Percentiles rank a stretch among this genome's conserved stretches.
Evolutionary conservation across 1,139 yeast species (phyloP).

Genomic region (Spathaspora jeffriesii): DNA sequence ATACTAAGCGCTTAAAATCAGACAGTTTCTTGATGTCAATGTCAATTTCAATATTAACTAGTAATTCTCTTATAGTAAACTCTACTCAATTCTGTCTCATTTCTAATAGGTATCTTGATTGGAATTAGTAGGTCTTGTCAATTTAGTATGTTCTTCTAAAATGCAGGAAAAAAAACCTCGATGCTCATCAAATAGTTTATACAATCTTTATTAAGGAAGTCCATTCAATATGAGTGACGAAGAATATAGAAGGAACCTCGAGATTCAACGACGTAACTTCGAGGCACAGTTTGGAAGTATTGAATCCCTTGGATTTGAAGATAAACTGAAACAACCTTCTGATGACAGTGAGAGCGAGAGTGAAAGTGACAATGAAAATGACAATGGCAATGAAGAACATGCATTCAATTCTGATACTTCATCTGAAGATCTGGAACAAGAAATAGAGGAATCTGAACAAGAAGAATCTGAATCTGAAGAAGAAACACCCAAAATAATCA

Average conservation of each 20-base stretch:
- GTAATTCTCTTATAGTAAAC: not conserved
- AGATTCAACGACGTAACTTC: conserved; percentile 58
- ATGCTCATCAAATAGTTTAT: conserved; percentile 9
- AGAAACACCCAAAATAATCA: conserved; percentile 33
- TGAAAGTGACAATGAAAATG: conserved; percentile 1
- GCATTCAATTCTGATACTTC: conserved; percentile 16
- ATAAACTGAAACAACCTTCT: conserved; percentile 52
- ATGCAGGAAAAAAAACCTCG: conserved; percentile 4
- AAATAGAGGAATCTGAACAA: conserved; percentile 13
- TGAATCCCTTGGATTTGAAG: conserved; percentile 60
- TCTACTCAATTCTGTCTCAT: not conserved
- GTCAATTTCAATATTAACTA: not conserved
- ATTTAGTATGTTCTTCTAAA: not conserved
- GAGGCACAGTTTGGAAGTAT: conserved; percentile 71
- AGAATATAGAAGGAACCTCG: conserved; percentile 49
- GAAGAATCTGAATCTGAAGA: conserved; percentile 17
- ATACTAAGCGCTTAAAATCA: too few relatives aligned
- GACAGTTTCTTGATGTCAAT: not conserved
- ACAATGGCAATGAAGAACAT: conserved; percentile 14
- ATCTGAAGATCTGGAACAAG: conserved; percentile 13
- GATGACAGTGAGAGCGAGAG: conserved; percentile 10
- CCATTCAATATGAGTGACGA: conserved; percentile 19
- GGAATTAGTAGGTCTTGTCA: not conserved
- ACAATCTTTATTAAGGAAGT: too few relatives aligned
- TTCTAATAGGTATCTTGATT: too few relatives aligned